phyloP scores from a whole-genome alignment of 2,329 filamentous ascomycete genomes.

The Zymoseptoria ardabiliae region DNA sequence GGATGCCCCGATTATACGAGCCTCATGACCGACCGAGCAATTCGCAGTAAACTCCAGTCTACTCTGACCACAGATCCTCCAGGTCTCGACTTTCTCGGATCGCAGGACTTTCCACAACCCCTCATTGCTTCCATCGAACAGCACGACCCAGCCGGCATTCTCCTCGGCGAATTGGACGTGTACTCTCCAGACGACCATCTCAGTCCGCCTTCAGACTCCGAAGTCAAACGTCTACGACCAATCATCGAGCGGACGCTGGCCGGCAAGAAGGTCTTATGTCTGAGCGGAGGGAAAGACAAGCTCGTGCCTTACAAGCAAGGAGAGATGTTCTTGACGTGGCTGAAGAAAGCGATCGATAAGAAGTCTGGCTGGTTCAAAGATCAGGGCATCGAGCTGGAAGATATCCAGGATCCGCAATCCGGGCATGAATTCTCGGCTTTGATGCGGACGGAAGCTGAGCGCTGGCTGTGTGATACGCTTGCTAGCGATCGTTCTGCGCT shows the following conservation, averaged over 20 bases:
- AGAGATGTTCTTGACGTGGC: conserved; percentile 53
- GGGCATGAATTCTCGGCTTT: conserved; percentile 61
- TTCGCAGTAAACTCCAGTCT: conserved; percentile 56
- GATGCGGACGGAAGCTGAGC: conserved; percentile 61
- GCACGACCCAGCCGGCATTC: conserved; percentile 67
- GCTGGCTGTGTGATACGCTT: conserved; percentile 49
- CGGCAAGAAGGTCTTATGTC: conserved; percentile 58
- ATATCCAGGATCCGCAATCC: conserved; percentile 60
- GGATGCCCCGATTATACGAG: conserved; percentile 84
- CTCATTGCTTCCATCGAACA: conserved; percentile 57
- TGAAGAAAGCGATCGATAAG: conserved; percentile 46
- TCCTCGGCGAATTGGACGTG: conserved; percentile 46
- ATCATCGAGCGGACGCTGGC: conserved; percentile 30
- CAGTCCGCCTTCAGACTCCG: conserved; percentile 36
- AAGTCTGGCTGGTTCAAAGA: conserved; percentile 48
- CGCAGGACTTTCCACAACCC: conserved; percentile 64
- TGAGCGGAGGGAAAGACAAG: conserved; percentile 61
- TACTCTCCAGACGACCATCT: conserved; percentile 24
- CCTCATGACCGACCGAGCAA: conserved; percentile 73
- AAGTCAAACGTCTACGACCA: conserved; percentile 36
- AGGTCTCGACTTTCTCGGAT: conserved; percentile 64
- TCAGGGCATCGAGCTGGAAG: conserved; percentile 50
- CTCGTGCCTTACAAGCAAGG: conserved; percentile 62
- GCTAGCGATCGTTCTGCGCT: neutral
- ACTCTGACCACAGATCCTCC: conserved; percentile 41